Conservation (phyloP, 2,329 filamentous ascomycete species). For the Ophiognomonia clavigignenti-juglandacearum region DNA sequence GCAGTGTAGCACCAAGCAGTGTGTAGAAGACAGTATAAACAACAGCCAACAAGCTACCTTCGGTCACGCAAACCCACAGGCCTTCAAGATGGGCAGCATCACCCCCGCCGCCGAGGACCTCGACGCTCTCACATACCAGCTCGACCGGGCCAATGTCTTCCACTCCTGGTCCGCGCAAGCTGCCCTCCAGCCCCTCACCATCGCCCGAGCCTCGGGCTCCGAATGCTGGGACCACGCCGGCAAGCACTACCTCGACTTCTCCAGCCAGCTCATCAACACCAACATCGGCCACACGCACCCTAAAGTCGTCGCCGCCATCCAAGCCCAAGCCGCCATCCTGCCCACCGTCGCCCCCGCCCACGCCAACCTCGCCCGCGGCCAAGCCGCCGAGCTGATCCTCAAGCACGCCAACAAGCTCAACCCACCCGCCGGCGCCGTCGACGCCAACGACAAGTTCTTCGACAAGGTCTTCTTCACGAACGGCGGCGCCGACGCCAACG, state of each 20-base stretch:
- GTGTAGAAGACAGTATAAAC: no score
- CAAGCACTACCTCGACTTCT: constrained; percentile 17
- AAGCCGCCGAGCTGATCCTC: constrained; percentile 14
- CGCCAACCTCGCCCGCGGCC: constrained; percentile 14
- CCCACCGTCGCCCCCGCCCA: constrained; percentile 12
- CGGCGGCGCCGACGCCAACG: constrained; percentile 14
- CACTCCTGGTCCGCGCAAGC: constrained; percentile 16
- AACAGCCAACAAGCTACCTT: no score
- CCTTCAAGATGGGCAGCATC: constrained; percentile 13
- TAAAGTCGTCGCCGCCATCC: constrained; percentile 15
- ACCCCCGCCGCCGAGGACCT: constrained; percentile 8
- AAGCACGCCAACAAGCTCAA: constrained; percentile 11
- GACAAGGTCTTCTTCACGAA: constrained; percentile 17
- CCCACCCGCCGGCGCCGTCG: no score
- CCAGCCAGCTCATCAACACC: constrained; percentile 14
- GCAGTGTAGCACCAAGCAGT: no score
- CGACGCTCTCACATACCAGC: constrained; percentile 12
- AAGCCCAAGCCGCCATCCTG: constrained; percentile 11
- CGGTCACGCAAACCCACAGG: no score
- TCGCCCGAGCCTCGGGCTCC: constrained; percentile 13
- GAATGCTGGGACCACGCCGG: constrained; percentile 15
- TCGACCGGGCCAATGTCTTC: constrained; percentile 14
- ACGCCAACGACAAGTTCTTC: constrained; percentile 1
- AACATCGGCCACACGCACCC: constrained; percentile 15
- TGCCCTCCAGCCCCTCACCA: constrained; percentile 9